Evolutionary conservation across 129 eudicot species (phyloP).

Genomic region (Artemisia tridentata): DNA sequence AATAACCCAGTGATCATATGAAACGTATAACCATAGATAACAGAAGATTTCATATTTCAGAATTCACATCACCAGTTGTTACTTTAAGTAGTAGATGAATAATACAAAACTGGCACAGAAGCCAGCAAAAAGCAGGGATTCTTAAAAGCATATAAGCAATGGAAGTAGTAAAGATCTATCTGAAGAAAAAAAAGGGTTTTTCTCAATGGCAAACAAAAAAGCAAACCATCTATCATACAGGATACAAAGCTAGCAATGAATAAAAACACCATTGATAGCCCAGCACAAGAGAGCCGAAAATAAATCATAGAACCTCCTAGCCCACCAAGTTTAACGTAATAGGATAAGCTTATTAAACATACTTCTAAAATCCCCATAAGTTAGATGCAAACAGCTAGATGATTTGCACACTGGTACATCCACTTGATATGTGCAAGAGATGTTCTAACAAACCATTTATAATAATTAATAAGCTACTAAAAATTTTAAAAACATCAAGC

Average conservation of each 20-base stretch:
- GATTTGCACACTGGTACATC: too few relatives aligned
- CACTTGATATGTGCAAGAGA: background rate
- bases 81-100: background rate
- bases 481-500: background rate
- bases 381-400: too few relatives aligned
- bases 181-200: background rate
- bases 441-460: background rate
- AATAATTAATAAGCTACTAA: background rate
- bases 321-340: too few relatives aligned
- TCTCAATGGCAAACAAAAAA: background rate
- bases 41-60: conserved; percentile 2
- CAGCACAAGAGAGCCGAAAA: too few relatives aligned
- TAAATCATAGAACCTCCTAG: too few relatives aligned
- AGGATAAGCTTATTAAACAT: too few relatives aligned
- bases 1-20: background rate
- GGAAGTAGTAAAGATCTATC: background rate
- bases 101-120: background rate
- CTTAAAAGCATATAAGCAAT: background rate
- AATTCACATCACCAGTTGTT: background rate
- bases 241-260: too few relatives aligned
- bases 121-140: background rate
- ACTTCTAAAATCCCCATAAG: too few relatives aligned
- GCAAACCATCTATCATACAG: too few relatives aligned
- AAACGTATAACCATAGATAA: conserved; percentile 1
- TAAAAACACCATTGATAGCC: too few relatives aligned